phyloP scores from a whole-genome alignment of 805 yeast genomes.

The Wickerhamomyces sydowiorum region DNA sequence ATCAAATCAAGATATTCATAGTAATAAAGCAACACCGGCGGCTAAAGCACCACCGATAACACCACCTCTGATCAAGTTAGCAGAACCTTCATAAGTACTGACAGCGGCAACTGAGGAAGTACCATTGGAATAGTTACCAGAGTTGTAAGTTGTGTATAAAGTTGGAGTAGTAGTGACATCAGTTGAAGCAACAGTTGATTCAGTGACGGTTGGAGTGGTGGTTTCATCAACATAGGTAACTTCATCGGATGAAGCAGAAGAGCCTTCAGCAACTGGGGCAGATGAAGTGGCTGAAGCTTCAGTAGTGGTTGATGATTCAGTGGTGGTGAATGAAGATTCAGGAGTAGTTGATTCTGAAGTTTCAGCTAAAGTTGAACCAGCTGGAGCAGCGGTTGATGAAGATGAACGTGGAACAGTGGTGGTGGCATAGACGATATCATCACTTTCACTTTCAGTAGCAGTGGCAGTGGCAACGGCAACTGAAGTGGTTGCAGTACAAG shows the following conservation, averaged over 20 bases:
- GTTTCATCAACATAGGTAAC: slow-evolving; percentile 42
- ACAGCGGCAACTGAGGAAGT: slow-evolving; percentile 35
- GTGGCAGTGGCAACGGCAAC: slow-evolving; percentile 15
- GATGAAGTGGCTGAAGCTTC: slow-evolving; percentile 1
- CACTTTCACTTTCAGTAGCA: slow-evolving; percentile 5
- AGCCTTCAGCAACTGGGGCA: no score
- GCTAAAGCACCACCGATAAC: slow-evolving; percentile 23
- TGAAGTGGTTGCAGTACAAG: slow-evolving; percentile 14
- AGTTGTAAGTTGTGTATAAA: slow-evolving; percentile 21
- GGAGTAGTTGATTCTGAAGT: not conserved
- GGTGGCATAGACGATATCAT: slow-evolving; percentile 17
- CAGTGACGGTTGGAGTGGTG: slow-evolving; percentile 42
- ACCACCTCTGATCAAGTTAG: slow-evolving; percentile 12
- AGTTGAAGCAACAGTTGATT: slow-evolving; percentile 42
- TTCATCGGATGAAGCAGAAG: slow-evolving; percentile 21
- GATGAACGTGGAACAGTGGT: slow-evolving; percentile 7
- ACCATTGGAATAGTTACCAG: slow-evolving; percentile 30
- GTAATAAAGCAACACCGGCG: slow-evolving; percentile 22
- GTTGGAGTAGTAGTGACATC: slow-evolving; percentile 32
- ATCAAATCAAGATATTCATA: slow-evolving; percentile 4
- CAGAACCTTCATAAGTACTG: slow-evolving; percentile 19
- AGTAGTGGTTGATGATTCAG: slow-evolving; percentile 3
- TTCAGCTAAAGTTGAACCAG: not conserved
- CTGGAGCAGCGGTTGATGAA: slow-evolving; percentile 2
- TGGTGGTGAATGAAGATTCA: not conserved